These are phyloP conservation scores for Periconia sp. DNA, from an alignment of 2,329 filamentous ascomycete species.

Conservation along the genomic window DNA sequence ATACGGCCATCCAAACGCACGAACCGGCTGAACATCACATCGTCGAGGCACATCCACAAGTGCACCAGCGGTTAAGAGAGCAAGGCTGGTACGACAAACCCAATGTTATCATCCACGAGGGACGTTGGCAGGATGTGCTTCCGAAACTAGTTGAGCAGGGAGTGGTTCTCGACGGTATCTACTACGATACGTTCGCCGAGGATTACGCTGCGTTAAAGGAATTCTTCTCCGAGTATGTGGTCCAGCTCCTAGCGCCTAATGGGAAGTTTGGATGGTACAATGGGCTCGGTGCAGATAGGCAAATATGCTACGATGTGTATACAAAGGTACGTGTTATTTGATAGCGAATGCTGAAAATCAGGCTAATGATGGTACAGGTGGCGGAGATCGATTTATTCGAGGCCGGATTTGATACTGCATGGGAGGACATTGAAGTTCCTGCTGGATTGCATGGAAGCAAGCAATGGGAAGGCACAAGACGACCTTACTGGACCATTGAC, in stretches of 20 bases:
- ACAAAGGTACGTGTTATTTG: constrained; percentile 36
- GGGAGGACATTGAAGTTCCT: constrained; percentile 45
- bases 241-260: constrained; percentile 37
- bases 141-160: constrained; percentile 71
- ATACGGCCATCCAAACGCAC: constrained; percentile 74
- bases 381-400: constrained; percentile 45
- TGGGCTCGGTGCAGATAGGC: constrained; percentile 44
- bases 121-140: constrained; percentile 82
- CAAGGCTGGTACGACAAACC: constrained; percentile 71
- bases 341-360: not conserved
- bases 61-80: constrained; percentile 71
- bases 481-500: constrained; percentile 47
- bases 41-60: constrained; percentile 81
- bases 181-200: constrained; percentile 48
- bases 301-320: constrained; percentile 49
- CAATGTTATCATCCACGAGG: constrained; percentile 67
- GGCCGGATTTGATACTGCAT: constrained; percentile 43
- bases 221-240: constrained; percentile 46
- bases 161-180: constrained; percentile 75
- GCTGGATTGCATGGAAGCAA: constrained; percentile 40
- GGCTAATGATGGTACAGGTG: constrained; percentile 27
- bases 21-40: constrained; percentile 77
- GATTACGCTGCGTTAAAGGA: constrained; percentile 45
- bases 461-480: constrained; percentile 42
- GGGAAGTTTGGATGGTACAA: constrained; percentile 48